Evolutionary conservation across 805 yeast genomes (phyloP).

Genomic region (Ogataea methanolica): DNA sequence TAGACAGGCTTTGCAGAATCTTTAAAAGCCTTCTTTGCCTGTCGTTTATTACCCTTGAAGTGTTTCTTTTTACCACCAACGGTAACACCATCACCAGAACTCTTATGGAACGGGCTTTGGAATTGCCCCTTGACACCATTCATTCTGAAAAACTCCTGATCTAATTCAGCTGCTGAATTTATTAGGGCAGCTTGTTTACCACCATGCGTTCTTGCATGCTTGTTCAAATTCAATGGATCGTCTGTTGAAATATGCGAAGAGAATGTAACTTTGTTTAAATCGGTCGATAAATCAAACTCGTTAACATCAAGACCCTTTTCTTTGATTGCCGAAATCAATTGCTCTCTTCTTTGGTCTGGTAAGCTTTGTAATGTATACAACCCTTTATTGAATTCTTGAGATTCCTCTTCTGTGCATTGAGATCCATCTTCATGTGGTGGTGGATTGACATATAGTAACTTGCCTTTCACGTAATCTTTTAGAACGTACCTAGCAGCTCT

Average conservation of each 20-base stretch:
- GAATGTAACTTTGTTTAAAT: conserved; percentile 68
- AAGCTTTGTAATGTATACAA: conserved; percentile 60
- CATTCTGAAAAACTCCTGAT: conserved; percentile 79
- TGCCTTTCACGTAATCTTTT: conserved; percentile 94
- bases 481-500: conserved; percentile 89
- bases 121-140: conserved; percentile 57
- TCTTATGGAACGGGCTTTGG: conserved; percentile 69
- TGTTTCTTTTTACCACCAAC: conserved; percentile 63
- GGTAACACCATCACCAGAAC: conserved; percentile 40
- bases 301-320: conserved; percentile 47
- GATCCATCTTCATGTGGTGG: conserved; percentile 74
- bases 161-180: conserved; percentile 78
- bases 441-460: conserved; percentile 76
- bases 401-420: conserved; percentile 46
- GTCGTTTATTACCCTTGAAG: conserved; percentile 43
- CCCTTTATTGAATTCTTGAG: conserved; percentile 67
- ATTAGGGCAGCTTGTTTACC: conserved; percentile 78
- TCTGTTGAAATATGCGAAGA: conserved; percentile 66
- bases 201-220: conserved; percentile 53
- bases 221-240: conserved; percentile 38
- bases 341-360: conserved; percentile 71
- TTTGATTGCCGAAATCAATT: conserved; percentile 59
- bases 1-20: conserved; percentile 5
- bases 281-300: conserved; percentile 61
- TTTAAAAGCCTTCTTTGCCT: conserved; percentile 9